Percentiles rank a stretch among this genome's conserved stretches.
These are phyloP conservation scores for Microglena sp. DNA, from an alignment of 139 green algal species.

Conservation along the genomic window DNA sequence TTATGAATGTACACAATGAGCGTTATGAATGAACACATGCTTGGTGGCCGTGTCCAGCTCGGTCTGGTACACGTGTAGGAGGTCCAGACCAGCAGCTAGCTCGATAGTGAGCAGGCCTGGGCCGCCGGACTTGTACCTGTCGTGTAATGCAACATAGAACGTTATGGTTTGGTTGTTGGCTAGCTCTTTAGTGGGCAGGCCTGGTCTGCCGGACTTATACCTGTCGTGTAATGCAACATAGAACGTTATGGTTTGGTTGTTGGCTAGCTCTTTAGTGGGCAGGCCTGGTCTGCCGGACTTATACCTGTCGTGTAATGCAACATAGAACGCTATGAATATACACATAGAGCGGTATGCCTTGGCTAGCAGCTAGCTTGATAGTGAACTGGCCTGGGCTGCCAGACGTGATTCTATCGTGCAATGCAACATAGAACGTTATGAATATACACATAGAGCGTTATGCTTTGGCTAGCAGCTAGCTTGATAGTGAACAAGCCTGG, in stretches of 20 bases:
- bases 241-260: no score
- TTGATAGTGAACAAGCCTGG: constrained; percentile 36
- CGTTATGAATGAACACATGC: no score
- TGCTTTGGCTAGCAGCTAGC: constrained; percentile 32
- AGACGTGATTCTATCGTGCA: no score
- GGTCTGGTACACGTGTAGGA: constrained; percentile 29
- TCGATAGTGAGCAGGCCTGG: constrained; percentile 36
- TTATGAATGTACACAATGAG: no score
- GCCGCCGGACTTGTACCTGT: constrained; percentile 13
- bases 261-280: constrained; percentile 30
- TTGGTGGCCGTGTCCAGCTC: constrained; percentile 33
- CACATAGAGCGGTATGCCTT: no score
- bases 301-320: no score
- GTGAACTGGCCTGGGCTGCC: constrained; percentile 32
- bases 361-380: constrained; percentile 30
- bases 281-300: constrained; percentile 27
- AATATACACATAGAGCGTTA: no score
- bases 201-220: constrained; percentile 19
- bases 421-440: no score
- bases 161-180: no score
- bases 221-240: no score
- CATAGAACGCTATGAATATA: no score
- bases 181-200: constrained; percentile 35
- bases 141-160: no score
- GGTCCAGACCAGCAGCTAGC: constrained; percentile 34